Evolutionary conservation across 352 stramenopile species (phyloP).

Genomic region (Pythium periplocum): DNA sequence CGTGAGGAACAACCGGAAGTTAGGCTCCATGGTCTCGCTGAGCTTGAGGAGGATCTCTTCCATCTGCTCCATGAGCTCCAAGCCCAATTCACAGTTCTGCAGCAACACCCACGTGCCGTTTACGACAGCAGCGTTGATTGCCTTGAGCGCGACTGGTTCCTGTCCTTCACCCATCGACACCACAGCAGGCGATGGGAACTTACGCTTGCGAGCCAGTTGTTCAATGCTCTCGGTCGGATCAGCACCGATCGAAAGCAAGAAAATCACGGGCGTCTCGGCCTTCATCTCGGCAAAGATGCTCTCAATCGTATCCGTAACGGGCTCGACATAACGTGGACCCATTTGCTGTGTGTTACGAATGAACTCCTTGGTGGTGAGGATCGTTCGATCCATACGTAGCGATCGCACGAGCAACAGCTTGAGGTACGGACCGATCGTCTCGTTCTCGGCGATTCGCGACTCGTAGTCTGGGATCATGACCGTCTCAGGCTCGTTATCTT

Average conservation of each 20-base stretch:
- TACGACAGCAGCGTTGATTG: constrained; percentile 94
- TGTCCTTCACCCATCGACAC: constrained; percentile 98
- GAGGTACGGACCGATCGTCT: constrained; percentile 94
- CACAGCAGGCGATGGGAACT: constrained; percentile 93
- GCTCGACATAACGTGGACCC: constrained; percentile 95
- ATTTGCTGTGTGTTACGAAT: constrained; percentile 96
- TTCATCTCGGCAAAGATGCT: constrained; percentile 97
- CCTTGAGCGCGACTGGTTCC: constrained; percentile 95
- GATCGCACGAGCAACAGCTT: constrained; percentile 96
- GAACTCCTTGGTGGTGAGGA: constrained; percentile 97
- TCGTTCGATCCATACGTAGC: constrained; percentile 96
- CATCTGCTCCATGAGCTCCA: constrained; percentile 98
- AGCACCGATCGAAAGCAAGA: constrained; percentile 95
- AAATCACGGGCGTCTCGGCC: constrained; percentile 95
- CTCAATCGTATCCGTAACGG: constrained; percentile 98
- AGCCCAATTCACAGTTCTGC: constrained; percentile 97
- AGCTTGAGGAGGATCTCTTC: constrained; percentile 97
- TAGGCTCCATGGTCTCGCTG: constrained; percentile 92
- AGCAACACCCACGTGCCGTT: constrained; percentile 98
- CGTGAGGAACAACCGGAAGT: constrained; percentile 97
- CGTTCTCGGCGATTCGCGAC: constrained; percentile 89
- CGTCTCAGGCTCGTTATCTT: constrained; percentile 97
- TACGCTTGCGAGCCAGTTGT: constrained; percentile 94
- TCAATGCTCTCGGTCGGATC: constrained; percentile 98
- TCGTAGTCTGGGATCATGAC: constrained; percentile 96